Conservation (phyloP, 331 rosid species). For the Quercus phellos region DNA sequence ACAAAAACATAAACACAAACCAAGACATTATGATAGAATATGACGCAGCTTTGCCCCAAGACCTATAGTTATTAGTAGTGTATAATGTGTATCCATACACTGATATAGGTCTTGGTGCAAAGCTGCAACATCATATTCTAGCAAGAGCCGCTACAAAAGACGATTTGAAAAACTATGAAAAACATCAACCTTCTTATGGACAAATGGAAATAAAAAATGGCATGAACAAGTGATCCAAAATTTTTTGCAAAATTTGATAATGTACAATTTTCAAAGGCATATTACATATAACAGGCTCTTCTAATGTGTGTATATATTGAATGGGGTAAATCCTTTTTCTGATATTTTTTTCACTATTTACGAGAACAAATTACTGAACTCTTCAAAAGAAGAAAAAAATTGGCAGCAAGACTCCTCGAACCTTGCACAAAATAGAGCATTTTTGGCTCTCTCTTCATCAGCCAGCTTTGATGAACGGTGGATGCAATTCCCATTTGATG, state of each 20-base stretch:
- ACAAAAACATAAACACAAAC: no score
- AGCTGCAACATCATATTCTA: no score
- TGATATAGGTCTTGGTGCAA: no score
- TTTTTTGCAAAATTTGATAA: slow-evolving; percentile 71
- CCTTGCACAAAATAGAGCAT: slow-evolving; percentile 32
- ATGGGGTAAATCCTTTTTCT: slow-evolving; percentile 25
- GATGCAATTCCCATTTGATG: slow-evolving; percentile 33
- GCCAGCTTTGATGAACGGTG: slow-evolving; percentile 37
- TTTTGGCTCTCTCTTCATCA: slow-evolving; percentile 35
- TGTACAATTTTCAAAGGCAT: slow-evolving; percentile 60
- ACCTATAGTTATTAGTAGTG: no score
- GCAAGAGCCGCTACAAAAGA: no score
- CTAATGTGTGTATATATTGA: slow-evolving; percentile 47
- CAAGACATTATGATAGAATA: no score
- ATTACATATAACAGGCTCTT: slow-evolving; percentile 22
- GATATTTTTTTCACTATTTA: slow-evolving; percentile 45
- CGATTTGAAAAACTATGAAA: not conserved
- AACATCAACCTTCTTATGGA: slow-evolving; percentile 9
- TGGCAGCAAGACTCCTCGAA: slow-evolving; percentile 33
- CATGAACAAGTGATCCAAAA: slow-evolving; percentile 35
- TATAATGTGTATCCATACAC: no score
- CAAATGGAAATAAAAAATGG: slow-evolving; percentile 16
- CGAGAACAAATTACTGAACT: slow-evolving; percentile 49
- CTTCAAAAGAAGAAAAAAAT: slow-evolving; percentile 31
- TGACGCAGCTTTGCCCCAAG: no score